Evolutionary conservation across 495 filamentous ascomycete species (phyloP), one percentile per base, ranked within the genome.

Genomic region (Delitschia confertaspora): DNA sequence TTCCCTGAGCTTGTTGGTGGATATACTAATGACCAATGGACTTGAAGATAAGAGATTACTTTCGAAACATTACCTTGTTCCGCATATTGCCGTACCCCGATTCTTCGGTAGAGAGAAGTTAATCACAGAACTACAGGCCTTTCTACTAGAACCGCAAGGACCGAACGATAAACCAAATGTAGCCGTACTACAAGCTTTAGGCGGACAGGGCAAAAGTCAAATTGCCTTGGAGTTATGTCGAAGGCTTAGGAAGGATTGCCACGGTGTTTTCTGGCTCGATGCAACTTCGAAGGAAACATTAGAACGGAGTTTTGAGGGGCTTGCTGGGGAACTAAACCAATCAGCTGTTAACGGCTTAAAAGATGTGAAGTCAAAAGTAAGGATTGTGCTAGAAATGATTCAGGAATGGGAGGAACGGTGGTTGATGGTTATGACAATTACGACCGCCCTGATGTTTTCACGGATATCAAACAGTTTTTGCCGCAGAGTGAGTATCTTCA

Each of bases 391-490:
- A 21, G 35, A 54, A 22, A 42, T 27, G 10, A 32, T 60, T 24
- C 19, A 36, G 9, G 38, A 6, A 6, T 55, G 53, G 53, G 8
- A 44, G 14, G 10, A 17, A 2, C 33, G 26, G 22, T 62, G 60
- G 60, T 41, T 64, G 26, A 20, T 64, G 4, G 39, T 64, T 65
- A 58, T 46, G 63, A 66, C 36, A 66, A 65, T 42, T 63, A 54
- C 31, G 62, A 65, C 38, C 33, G 55, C 34, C 63, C 59, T 23
- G 51, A 38, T 18, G 24, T 35, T 7, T 63, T 60, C 19, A 55
- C 32, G 13, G 32, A 42, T 27, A 42, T 60, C 1, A 46, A 40
- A 27, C 29, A 50, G n/a, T 60, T 52, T 46, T 33, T 59, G 18
- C 7, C 32, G n/a, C 11, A 34, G 7, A 34, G 32, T 34, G 32